phyloP scores from a whole-genome alignment of 2,329 filamentous ascomycete genomes.

The Talaromyces funiculosus region DNA sequence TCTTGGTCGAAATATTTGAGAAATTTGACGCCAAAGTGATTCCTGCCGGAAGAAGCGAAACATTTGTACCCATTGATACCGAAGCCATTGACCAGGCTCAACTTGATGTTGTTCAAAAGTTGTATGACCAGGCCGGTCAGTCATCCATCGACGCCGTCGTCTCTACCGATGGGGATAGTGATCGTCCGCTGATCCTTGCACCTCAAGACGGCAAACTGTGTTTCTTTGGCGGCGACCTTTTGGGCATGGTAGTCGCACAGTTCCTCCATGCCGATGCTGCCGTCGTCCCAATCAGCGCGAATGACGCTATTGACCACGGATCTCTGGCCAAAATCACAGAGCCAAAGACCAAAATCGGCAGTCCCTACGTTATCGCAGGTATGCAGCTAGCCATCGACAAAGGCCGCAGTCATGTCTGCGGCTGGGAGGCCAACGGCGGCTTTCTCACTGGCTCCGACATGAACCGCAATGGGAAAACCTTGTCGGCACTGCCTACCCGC shows the following conservation, averaged over 20 bases:
- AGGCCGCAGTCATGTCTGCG: slow-evolving; percentile 24
- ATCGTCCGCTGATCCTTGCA: slow-evolving; percentile 28
- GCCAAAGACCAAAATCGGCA: slow-evolving; percentile 31
- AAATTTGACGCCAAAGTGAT: slow-evolving; percentile 26
- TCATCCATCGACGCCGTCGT: slow-evolving; percentile 24
- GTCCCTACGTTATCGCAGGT: slow-evolving; percentile 30
- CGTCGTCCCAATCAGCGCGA: slow-evolving; percentile 31
- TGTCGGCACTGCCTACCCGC: slow-evolving; percentile 28
- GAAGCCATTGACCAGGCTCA: slow-evolving; percentile 31
- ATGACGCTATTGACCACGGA: slow-evolving; percentile 30
- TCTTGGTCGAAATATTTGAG: slow-evolving; percentile 22
- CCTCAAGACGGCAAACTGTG: slow-evolving; percentile 24
- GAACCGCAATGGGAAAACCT: slow-evolving; percentile 22
- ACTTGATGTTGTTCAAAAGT: slow-evolving; percentile 24
- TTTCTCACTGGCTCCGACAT: slow-evolving; percentile 30
- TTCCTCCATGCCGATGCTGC: slow-evolving; percentile 26
- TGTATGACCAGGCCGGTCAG: slow-evolving; percentile 21
- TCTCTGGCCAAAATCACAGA: slow-evolving; percentile 22
- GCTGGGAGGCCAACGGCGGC: slow-evolving; percentile 32
- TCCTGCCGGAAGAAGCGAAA: slow-evolving; percentile 28
- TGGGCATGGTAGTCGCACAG: slow-evolving; percentile 30
- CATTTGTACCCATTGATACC: slow-evolving; percentile 31
- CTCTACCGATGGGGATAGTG: slow-evolving; percentile 31
- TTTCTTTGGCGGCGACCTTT: slow-evolving; percentile 29
- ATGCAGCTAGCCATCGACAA: slow-evolving; percentile 27